Evolutionary conservation across 2,329 filamentous ascomycete genomes (phyloP), one percentile per base, ranked within the genome.

Genomic region (Aspergillus ustus): DNA sequence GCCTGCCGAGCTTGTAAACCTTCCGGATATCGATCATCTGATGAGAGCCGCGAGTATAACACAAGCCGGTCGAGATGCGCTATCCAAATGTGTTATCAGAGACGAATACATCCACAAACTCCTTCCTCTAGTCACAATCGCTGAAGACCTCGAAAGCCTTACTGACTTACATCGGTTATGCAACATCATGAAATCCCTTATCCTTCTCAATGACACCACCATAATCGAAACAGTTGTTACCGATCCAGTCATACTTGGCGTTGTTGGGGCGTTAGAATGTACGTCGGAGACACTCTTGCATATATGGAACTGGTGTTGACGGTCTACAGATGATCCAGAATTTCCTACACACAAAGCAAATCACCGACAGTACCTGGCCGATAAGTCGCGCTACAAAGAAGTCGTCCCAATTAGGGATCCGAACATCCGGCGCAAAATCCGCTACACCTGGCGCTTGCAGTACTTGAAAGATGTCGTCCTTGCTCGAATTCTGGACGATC

Each of bases 381-480:
- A 95, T 73, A 88, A 93, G 70, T 92, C 92, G 20, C 89, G 93
- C 69, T 99, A 93, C 77, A 98, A 97, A 77, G 94, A 99, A 81
- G 95, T 99, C 13, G 93, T 99, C 19, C 90, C 87, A 57, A 97
- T 99, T 69, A 90, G 93, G 69, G 92, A 97, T 69, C 85, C 89
- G 6, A 80, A 85, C 55, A 91, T 97, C 65, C 88, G 89, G 68
- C 89, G 87, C 70, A 98, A 98, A 81, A 98, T 99, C 44, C 93
- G 97, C 73, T 92, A 93, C 76, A 98, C 95, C 1, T 97, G 97
- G 80, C 91, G 95, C 44, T 81, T 99, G 37, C 93, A 97, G 73
- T 99, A 99, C 75, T 84, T 99, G 58, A 99, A 98, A 77, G 95
- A 99, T 72, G 95, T 99, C n/a, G 94, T 98, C 1, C 85, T 99